Evolutionary conservation across 495 filamentous ascomycete species (phyloP), one percentile per base, ranked within the genome.

Genomic region (Penicillium paxilli): DNA sequence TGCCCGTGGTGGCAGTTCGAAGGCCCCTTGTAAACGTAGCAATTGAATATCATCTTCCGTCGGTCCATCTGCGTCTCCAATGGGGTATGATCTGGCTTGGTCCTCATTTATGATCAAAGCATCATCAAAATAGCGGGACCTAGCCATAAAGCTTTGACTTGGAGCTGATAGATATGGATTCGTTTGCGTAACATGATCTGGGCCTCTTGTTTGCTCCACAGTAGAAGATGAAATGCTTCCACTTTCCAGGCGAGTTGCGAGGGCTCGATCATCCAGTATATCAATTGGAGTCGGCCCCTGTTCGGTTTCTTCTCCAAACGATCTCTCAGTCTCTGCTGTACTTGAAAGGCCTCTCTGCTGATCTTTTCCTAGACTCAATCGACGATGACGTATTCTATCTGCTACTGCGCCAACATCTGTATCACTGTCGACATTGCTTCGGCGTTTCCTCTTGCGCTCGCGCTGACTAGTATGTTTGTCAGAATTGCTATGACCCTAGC

Each of bases 41-140:
- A 66, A 17, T 41, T 65, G 59, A 12, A 57, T 33, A 35, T 65
- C 62, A 47, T 65, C 62, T 21, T 59, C 62, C 4, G 59, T 62
- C 26, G 59, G 59, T 10, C 52, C 55, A 35, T 62, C 62, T 7
- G 59, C 49, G 5, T 58, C 45, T 38, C 52, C 59, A 14, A 47
- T 52, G 2, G 49, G 52, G 24, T 59, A 52, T 14, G 59, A 55
- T 20, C 55, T 35, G 8, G 52, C 55, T 48, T 58, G 55, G 5
- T 62, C 51, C 49, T 57, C 54, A 21, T 58, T 55, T 22, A 62
- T 65, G 1, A 57, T 47, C 40, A 60, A 53, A 3, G 59, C 32
- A 45, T 65, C 59, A 5, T 59, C 59, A 21, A 65, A 65, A 32
- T 65, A 65, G 10, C 60, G 51, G n/a, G 59, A 59, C 14, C 62